Evolutionary conservation across 2,329 filamentous ascomycete genomes (phyloP), one percentile per base, ranked within the genome.

Genomic region (Beauveria rudraprayagi): DNA sequence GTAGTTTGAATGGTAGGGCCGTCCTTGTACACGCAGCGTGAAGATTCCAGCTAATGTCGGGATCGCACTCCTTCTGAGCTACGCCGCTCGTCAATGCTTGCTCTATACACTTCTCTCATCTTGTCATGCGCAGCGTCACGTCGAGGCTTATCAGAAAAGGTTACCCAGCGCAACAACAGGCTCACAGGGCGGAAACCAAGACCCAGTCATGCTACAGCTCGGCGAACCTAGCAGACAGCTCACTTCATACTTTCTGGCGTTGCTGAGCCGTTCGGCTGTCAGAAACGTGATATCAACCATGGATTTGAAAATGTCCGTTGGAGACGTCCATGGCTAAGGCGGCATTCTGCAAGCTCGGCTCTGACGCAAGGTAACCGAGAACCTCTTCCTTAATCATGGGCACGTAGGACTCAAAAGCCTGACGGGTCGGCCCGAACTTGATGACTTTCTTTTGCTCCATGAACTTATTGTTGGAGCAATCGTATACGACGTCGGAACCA

Each of bases 391-490:
- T 83, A 72, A 93, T 92, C 70, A 92, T 76, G 47, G 79, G 83
- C 52, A 92, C 89, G 71, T 93, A 89, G 19, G 73, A 72, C 63
- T 77, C 80, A 66, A 90, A 82, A 2, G 86, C 84, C 26, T 83
- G 81, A 62, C 83, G 81, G 1, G 86, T 89, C 40, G 89, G 80
- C 48, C 86, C 86, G 65, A 86, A 85, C 71, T 90, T 89, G 80
- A 89, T 84, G 67, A 89, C 89, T 78, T 90, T 91, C 79, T 93
- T 93, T 76, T 94, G 90, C 76, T 94, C 90, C 89, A 93, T 92
- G 63, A 93, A 80, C 74, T 92, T 92, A 52, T 87, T 78, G 73
- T 92, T 92, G 47, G 90, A 89, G 72, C 89, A 92, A 73, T 93
- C 90, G 73, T 93, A 93, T 54, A 92, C 86, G 48, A 94, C 88